Base-by-base conservation (phyloP, 805 yeast species). In the Lachancea fermentati region DNA sequence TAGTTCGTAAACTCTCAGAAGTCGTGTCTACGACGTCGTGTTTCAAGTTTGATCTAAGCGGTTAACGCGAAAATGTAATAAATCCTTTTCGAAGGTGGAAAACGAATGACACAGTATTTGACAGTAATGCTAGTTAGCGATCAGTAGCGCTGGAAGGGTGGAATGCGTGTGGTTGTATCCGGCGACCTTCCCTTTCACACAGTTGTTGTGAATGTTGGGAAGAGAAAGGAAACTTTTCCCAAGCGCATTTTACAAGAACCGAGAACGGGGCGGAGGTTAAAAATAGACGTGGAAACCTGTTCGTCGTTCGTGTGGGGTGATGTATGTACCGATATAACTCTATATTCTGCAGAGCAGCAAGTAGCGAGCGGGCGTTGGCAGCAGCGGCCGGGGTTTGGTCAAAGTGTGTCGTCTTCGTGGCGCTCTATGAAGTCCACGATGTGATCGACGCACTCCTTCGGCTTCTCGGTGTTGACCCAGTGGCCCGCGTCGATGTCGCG, bases 391-490 rank as follows among this genome's bases (percentile, higher is more conserved):
- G n/a, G n/a, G n/a, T n/a, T n/a, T n/a, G n/a, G 34, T 37, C 41
- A 40, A 18, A 34, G 31, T 11, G 13, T 7, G 8, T 19, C 34
- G 19, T 67, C 71, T 35, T 63, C 69, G 32, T 63, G 55, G 41
- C 67, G 58, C 31, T 76, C 78, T 4, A 86, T 69, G 63, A 79
- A 89, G 19, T 81, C 82, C 19, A 68, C 70, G 12, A 85, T 76
- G 5, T 66, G 63, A 3, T 70, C 75, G 17, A 85, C 67, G 47
- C 91, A 87, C 54, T 81, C 94, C 5, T 67, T 51, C 1, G 97
- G 96, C 49, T 82, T 81, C 55, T 91, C 97, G 30, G 86, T 77
- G 48, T 86, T 86, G 12, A 89, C 75, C 96, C 97, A 91, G 61
- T 91, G 98, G 2, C 96, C 96, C 0, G 89, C 76, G 14, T 85